Percentiles rank a stretch among this genome's conserved stretches.
phyloP scores from a whole-genome alignment of 1,284 basidiomycete species.

The Ganoderma resinaceum region DNA sequence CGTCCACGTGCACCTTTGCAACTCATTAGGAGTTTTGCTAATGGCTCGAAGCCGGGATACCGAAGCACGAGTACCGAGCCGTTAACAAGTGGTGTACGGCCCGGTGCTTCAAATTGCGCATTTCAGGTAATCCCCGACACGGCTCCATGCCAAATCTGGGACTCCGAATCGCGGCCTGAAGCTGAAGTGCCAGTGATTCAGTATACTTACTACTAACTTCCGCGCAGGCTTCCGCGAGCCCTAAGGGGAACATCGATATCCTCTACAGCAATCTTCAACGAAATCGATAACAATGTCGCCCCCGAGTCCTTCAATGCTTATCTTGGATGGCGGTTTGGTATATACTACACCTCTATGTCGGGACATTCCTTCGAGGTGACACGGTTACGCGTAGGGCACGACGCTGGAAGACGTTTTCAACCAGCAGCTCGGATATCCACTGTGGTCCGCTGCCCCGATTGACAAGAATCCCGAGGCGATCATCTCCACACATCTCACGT shows the following conservation, averaged over 20 bases:
- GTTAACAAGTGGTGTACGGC: too few species aligned
- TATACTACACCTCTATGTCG: constrained; percentile 36
- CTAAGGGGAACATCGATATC: too few species aligned
- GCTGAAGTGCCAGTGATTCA: too few species aligned
- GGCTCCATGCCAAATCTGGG: not conserved
- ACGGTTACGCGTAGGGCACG: constrained; percentile 59
- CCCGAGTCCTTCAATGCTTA: constrained; percentile 34
- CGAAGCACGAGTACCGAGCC: too few species aligned
- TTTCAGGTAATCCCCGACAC: not conserved
- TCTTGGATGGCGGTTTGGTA: constrained; percentile 70
- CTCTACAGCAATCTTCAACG: too few species aligned
- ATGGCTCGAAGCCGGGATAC: too few species aligned
- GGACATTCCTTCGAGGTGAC: not conserved
- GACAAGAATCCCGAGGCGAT: constrained; percentile 59
- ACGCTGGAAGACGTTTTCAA: constrained; percentile 67
- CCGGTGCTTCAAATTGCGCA: too few species aligned
- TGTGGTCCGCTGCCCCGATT: constrained; percentile 76
- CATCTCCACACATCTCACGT: constrained; percentile 62
- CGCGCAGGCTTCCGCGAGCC: too few species aligned
- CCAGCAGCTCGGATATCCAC: constrained; percentile 58
- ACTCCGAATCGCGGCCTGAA: not conserved
- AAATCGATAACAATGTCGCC: not conserved
- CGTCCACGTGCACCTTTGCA: too few species aligned
- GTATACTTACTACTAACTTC: too few species aligned
- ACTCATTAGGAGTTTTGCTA: too few species aligned